Percentiles rank a stretch among this genome's conserved stretches.
phyloP scores from a whole-genome alignment of 2,329 filamentous ascomycete genomes.

The Aspergillus clavatus region DNA sequence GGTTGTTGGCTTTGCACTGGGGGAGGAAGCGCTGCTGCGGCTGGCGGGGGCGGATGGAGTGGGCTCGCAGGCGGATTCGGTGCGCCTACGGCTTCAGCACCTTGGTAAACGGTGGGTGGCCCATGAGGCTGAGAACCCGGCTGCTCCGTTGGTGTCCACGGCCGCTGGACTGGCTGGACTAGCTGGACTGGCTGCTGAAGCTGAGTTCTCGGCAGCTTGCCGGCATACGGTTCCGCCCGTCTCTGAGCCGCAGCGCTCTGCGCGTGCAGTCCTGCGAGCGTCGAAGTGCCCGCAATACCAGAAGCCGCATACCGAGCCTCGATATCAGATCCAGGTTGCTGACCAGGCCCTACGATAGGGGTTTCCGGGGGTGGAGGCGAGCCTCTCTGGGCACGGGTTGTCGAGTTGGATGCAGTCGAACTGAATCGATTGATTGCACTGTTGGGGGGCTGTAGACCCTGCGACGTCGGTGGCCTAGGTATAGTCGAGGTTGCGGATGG shows the following conservation, averaged over 20 bases:
- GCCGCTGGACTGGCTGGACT: slow-evolving; percentile 57
- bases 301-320: slow-evolving; percentile 88
- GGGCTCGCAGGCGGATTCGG: slow-evolving; percentile 38
- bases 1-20: slow-evolving; percentile 18
- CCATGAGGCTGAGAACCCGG: slow-evolving; percentile 83
- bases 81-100: slow-evolving; percentile 60
- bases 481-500: slow-evolving; percentile 20
- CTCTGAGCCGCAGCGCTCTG: slow-evolving; percentile 79
- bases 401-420: slow-evolving; percentile 89
- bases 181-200: slow-evolving; percentile 40
- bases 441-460: slow-evolving; percentile 48
- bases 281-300: slow-evolving; percentile 81
- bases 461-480: slow-evolving; percentile 19
- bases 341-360: slow-evolving; percentile 68
- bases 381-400: slow-evolving; percentile 83
- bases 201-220: slow-evolving; percentile 38
- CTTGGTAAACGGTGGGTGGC: slow-evolving; percentile 87
- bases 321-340: slow-evolving; percentile 71
- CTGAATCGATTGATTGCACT: slow-evolving; percentile 57
- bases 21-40: slow-evolving; percentile 19
- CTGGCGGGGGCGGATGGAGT: slow-evolving; percentile 33
- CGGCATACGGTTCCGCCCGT: slow-evolving; percentile 71
- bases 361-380: slow-evolving; percentile 95
- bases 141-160: slow-evolving; percentile 92
- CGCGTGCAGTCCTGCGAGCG: slow-evolving; percentile 67